phyloP scores from a whole-genome alignment of 345 rosid species.

The Eucalyptus tenuipes region DNA sequence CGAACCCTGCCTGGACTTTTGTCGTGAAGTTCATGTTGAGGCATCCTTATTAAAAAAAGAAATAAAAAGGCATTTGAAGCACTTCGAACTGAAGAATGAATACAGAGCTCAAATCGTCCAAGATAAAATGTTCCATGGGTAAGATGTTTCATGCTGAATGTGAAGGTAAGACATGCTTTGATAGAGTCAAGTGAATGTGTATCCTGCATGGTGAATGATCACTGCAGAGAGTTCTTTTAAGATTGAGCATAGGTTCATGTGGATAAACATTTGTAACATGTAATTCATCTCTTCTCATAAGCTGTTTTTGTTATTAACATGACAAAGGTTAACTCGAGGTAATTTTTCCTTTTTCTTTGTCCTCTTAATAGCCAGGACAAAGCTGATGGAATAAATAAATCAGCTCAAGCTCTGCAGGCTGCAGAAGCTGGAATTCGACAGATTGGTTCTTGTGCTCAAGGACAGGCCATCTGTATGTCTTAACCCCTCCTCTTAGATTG shows the following conservation, averaged over 20 bases:
- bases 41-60: background rate
- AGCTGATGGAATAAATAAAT: conserved; percentile 70
- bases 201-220: background rate
- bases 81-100: background rate
- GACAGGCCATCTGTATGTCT: conserved; percentile 59
- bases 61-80: conserved; percentile 4
- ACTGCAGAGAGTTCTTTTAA: background rate
- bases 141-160: background rate
- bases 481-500: background rate
- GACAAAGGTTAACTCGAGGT: background rate
- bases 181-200: background rate
- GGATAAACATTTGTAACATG: background rate
- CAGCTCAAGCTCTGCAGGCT: conserved; percentile 76
- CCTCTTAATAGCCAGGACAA: conserved; percentile 64
- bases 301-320: background rate
- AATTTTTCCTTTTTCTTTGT: background rate
- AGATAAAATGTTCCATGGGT: background rate
- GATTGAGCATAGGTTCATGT: background rate
- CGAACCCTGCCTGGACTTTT: background rate
- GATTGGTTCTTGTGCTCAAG: conserved; percentile 61
- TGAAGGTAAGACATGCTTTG: background rate
- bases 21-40: background rate
- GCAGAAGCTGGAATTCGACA: conserved; percentile 74
- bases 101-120: background rate
- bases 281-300: background rate